These are phyloP conservation scores for Xeromyces bisporus DNA, from an alignment of 495 filamentous ascomycete genomes.

Conservation along the genomic window DNA sequence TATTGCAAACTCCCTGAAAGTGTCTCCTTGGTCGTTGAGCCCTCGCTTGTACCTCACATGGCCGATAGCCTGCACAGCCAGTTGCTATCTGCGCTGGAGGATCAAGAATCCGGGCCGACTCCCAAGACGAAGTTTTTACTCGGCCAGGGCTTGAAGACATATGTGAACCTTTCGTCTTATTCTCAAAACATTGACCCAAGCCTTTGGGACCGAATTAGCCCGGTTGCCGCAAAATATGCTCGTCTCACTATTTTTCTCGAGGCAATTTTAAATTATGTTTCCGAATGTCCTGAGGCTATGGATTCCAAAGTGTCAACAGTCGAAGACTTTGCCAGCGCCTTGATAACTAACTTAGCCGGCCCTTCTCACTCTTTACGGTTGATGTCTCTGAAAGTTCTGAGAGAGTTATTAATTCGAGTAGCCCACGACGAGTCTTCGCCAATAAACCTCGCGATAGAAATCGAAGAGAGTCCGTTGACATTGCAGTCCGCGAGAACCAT, in stretches of 20 bases:
- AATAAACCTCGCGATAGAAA: constrained; percentile 38
- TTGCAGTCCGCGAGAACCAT: constrained; percentile 57
- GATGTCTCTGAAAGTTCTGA: constrained; percentile 51
- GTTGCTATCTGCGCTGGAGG: constrained; percentile 10
- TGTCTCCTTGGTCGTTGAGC: constrained; percentile 20
- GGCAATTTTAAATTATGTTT: constrained; percentile 42
- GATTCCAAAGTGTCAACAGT: constrained; percentile 26
- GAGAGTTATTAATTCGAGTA: constrained; percentile 17
- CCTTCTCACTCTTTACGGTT: constrained; percentile 55
- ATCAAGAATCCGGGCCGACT: constrained; percentile 5
- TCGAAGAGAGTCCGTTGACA: constrained; percentile 62
- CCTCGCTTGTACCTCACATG: constrained; percentile 18
- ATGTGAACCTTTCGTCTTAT: constrained; percentile 20
- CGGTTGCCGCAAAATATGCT: constrained; percentile 42
- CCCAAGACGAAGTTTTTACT: constrained; percentile 15
- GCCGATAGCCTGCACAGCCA: constrained; percentile 19
- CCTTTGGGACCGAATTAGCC: constrained; percentile 40
- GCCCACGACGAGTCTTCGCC: constrained; percentile 23
- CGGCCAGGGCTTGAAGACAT: constrained; percentile 32
- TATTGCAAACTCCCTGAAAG: constrained; percentile 24
- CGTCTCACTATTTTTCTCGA: constrained; percentile 50
- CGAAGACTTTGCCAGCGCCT: constrained; percentile 38
- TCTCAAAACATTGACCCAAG: constrained; percentile 27
- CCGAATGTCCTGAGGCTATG: constrained; percentile 24
- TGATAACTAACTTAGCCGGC: constrained; percentile 55